Conservation (phyloP, 345 rosid species). For the Gossypium longicalyx region DNA sequence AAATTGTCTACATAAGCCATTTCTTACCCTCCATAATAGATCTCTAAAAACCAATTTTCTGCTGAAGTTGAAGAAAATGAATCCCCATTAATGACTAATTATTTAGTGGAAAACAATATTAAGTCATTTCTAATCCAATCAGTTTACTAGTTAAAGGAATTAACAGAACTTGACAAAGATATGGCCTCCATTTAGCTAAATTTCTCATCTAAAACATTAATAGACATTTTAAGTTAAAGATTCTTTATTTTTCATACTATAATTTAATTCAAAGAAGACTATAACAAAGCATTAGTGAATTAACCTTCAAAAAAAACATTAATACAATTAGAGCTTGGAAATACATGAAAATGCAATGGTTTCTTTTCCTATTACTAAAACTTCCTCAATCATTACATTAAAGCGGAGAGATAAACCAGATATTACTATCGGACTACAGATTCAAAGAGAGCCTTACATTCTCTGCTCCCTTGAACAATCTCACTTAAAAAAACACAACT, state of each 20-base stretch:
- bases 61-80: background rate
- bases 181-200: background rate
- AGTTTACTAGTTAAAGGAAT: background rate
- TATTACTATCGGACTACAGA: background rate
- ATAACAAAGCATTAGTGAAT: background rate
- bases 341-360: background rate
- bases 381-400: background rate
- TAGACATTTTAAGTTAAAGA: background rate
- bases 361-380: background rate
- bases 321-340: background rate
- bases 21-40: background rate
- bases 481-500: background rate
- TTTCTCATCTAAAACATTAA: background rate
- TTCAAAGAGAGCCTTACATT: background rate
- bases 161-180: background rate
- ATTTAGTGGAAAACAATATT: background rate
- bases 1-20: background rate
- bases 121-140: background rate
- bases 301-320: background rate
- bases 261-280: background rate
- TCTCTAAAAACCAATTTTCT: background rate
- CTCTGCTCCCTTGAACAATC: background rate
- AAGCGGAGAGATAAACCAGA: background rate
- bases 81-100: background rate
- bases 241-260: background rate